Conservation (phyloP, 2,329 filamentous ascomycete genomes). For the Mycosphaerelloides madeirae region DNA sequence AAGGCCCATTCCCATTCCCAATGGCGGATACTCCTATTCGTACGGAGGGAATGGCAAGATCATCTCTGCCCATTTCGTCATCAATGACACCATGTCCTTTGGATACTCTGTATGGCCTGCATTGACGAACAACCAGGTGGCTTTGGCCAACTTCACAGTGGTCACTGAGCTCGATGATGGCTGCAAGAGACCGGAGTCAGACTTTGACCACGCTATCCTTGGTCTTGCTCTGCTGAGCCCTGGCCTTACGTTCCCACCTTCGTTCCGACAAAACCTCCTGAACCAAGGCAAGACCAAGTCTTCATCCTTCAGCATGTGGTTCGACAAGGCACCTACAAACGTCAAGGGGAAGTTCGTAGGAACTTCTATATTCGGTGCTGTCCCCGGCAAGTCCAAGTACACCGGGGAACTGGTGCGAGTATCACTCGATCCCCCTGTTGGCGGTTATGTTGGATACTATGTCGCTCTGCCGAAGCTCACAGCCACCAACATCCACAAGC, state of each 20-base stretch:
- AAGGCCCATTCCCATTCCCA: background rate
- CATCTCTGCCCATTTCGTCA: background rate
- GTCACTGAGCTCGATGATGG: background rate
- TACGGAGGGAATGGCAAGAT: conserved; percentile 3
- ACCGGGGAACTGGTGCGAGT: background rate
- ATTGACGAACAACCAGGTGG: background rate
- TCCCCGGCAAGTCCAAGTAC: background rate
- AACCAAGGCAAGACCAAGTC: background rate
- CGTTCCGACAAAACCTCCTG: background rate
- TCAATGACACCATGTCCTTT: background rate
- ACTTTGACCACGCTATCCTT: background rate
- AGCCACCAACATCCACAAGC: background rate
- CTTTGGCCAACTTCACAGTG: background rate
- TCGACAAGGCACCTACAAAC: background rate
- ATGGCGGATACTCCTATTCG: background rate
- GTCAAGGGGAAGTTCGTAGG: background rate
- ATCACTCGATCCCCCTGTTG: background rate
- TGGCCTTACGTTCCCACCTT: background rate
- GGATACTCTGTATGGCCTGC: background rate
- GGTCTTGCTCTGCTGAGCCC: background rate
- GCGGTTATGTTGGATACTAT: background rate
- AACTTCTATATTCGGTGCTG: background rate
- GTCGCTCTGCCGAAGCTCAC: background rate
- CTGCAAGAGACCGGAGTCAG: background rate
- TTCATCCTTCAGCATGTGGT: conserved; percentile 2